Percentiles rank a stretch among this genome's conserved stretches.
Conservation (phyloP, 805 yeast species). For the Spencermartinsiella europaea region DNA sequence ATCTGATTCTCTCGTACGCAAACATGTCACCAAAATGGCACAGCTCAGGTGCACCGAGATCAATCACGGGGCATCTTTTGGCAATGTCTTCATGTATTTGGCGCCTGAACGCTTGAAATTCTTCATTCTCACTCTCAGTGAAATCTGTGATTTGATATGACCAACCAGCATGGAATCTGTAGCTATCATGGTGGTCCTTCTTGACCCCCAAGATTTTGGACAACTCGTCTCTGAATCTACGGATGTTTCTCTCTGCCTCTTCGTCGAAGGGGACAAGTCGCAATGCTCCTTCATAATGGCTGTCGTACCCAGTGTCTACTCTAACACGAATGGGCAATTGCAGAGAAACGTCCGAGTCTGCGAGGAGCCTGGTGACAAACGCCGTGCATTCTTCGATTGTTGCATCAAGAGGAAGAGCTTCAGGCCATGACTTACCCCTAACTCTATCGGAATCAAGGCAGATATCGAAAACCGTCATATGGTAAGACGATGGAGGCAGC, state of each 20-base stretch:
- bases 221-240: not conserved
- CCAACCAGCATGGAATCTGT: not conserved
- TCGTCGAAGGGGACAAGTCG: not conserved
- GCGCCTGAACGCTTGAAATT: not conserved
- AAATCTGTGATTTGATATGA: not conserved
- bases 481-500: conserved; percentile 4
- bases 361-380: not conserved
- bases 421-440: not conserved
- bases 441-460: not conserved
- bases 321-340: not conserved
- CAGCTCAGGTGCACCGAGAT: not conserved
- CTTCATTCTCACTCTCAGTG: not conserved
- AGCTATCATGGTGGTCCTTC: not conserved
- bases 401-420: not conserved
- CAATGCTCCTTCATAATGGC: not conserved
- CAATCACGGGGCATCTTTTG: conserved; percentile 1
- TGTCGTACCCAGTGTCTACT: not conserved
- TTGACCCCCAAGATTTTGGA: not conserved
- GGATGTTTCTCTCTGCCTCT: not conserved
- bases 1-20: not conserved
- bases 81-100: not conserved
- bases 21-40: conserved; percentile 1
- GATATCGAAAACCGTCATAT: conserved; percentile 2
- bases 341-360: not conserved
- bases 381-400: not conserved